phyloP scores from a whole-genome alignment of 768 basidiomycete species.

The Tylopilus plumbeoviolaceoides region DNA sequence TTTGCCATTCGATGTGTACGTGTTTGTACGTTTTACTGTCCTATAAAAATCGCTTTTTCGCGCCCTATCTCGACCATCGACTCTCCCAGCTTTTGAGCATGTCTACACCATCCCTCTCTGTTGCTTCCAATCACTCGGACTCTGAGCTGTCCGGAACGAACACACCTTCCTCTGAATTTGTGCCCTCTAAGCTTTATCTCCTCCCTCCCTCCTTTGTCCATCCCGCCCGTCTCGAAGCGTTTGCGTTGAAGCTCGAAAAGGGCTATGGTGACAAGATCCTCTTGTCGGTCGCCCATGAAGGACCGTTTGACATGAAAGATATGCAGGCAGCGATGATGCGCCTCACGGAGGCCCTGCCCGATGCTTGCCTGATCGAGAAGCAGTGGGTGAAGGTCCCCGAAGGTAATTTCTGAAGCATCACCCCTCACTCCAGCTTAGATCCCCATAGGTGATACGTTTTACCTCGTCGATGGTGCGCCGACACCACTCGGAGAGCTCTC shows the following conservation, averaged over 20 bases:
- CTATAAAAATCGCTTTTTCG: conserved; percentile 26
- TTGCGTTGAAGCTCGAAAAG: conserved; percentile 22
- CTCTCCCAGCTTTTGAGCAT: conserved; percentile 15
- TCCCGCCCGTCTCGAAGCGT: conserved; percentile 7
- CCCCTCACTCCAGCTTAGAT: not conserved
- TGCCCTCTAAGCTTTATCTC: conserved; percentile 18
- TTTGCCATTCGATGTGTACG: conserved; percentile 11
- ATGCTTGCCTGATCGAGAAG: conserved; percentile 1
- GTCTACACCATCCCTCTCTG: conserved; percentile 12
- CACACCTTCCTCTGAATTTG: conserved; percentile 26
- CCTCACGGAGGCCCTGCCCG: conserved; percentile 13
- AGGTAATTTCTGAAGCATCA: conserved; percentile 7
- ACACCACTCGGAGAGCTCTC: conserved; percentile 7
- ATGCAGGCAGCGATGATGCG: conserved; percentile 6
- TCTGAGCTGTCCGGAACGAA: conserved; percentile 17
- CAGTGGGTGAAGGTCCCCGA: conserved; percentile 19
- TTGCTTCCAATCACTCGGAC: conserved; percentile 13
- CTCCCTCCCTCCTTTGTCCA: conserved; percentile 20
- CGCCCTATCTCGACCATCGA: not conserved
- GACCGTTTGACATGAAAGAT: conserved; percentile 4
- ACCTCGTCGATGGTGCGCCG: conserved; percentile 14
- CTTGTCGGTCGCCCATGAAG: conserved; percentile 18
- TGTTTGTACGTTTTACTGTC: conserved; percentile 19
- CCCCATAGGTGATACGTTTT: conserved; percentile 12
- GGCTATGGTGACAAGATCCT: conserved; percentile 28